These are phyloP conservation scores for Pseudocohnilembus persalinus DNA, from an alignment of 169 alveolate species.

Conservation along the genomic window DNA sequence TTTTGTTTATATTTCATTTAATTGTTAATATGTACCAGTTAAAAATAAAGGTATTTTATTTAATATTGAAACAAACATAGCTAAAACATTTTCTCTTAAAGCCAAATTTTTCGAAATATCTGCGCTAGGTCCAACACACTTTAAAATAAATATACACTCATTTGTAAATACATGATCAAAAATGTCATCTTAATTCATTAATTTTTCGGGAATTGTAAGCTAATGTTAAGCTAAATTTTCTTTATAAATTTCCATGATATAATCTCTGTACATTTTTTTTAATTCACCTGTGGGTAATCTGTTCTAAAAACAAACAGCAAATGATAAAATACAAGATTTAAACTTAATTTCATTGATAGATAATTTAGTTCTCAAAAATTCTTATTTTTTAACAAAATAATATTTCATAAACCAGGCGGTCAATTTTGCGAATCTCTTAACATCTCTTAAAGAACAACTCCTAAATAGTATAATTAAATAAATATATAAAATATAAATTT, in stretches of 20 bases:
- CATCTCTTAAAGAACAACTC: slow-evolving; percentile 12
- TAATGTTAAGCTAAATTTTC: not conserved
- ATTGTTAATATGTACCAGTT: slow-evolving; percentile 61
- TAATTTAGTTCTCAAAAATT: not conserved
- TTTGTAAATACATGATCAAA: not conserved
- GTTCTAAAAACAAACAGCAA: not conserved
- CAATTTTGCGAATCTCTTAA: not conserved
- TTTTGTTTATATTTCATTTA: no score
- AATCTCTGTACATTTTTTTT: not conserved
- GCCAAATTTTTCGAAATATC: slow-evolving; percentile 65
- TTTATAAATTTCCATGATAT: not conserved
- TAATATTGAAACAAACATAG: slow-evolving; percentile 54
- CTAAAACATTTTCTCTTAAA: slow-evolving; percentile 52
- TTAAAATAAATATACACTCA: not conserved
- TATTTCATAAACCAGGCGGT: slow-evolving; percentile 3
- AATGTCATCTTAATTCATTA: not conserved
- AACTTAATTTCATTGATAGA: not conserved
- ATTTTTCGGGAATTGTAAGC: not conserved
- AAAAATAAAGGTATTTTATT: slow-evolving; percentile 66
- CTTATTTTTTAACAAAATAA: not conserved
- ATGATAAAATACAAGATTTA: not conserved
- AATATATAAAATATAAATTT: no score
- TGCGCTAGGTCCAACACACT: slow-evolving; percentile 15
- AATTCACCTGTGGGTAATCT: not conserved
- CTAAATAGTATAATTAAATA: no score